Conservation (phyloP, 2,329 filamentous ascomycete species). For the Chaetomium globosum region DNA sequence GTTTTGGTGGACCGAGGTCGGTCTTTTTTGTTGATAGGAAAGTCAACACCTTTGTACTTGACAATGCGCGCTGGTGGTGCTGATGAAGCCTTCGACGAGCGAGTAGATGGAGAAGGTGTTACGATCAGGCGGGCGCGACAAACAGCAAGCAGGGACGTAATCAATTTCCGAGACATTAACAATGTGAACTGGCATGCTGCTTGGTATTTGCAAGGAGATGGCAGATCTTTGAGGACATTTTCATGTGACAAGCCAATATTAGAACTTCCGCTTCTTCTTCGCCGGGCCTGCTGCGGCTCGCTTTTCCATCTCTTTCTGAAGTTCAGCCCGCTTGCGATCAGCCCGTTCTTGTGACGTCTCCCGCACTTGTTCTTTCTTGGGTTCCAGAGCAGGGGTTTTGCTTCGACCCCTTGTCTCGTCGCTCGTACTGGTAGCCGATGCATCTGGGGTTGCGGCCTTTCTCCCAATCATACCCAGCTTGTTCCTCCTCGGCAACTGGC, state of each 20-base stretch:
- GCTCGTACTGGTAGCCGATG: conserved; percentile 10
- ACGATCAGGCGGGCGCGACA: not conserved
- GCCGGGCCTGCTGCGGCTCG: conserved; percentile 54
- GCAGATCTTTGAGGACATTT: not conserved
- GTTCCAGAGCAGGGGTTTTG: conserved; percentile 32
- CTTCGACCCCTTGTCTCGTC: conserved; percentile 34
- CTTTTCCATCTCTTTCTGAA: conserved; percentile 54
- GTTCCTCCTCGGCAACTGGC: conserved; percentile 27
- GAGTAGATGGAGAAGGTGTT: not conserved
- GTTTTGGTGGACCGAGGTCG: not conserved
- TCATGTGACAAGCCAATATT: conserved; percentile 14
- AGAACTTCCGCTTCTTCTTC: conserved; percentile 62
- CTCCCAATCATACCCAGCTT: conserved; percentile 38
- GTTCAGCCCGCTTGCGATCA: conserved; percentile 54
- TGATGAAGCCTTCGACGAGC: not conserved
- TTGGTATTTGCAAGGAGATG: not conserved
- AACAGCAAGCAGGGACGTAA: not conserved
- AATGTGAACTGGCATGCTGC: not conserved
- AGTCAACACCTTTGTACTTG: not conserved
- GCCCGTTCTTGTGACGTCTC: conserved; percentile 53
- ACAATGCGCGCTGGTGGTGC: not conserved
- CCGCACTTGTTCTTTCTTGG: conserved; percentile 38
- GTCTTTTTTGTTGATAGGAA: not conserved
- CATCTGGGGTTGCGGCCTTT: conserved; percentile 20
- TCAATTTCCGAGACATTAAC: not conserved